Base-by-base conservation (phyloP, 805 yeast genomes). In the Starmerella vaccinii region DNA sequence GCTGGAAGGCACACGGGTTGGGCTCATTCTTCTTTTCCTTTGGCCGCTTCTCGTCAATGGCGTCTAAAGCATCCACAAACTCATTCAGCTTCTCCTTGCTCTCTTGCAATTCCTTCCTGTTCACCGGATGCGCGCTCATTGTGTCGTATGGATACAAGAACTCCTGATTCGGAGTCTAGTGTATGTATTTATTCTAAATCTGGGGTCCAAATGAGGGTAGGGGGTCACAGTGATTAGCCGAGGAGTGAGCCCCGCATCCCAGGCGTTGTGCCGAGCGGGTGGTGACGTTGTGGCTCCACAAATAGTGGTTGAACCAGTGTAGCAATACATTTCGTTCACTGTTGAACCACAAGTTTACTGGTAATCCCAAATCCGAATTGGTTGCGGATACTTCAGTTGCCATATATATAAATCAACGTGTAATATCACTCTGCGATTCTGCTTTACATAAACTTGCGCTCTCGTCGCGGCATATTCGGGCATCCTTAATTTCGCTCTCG, bases 181-280 rank as follows among this genome's bases (percentile, higher is more conserved):
- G 10, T 2, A 7, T 13, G 7, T 34, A 19, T 18, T 10, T 16
- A 15, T 34, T 15, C 13, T 22, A n/a, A 8, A 13, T 34, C 38
- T 34, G 38, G 38, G 38, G 38, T 34, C 12, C 15, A 8, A 22
- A 4, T 18, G 30, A 24, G 43, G 43, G 43, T n/a, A 23, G 8
- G 29, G 29, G 43, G 19, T 6, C 8, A 13, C 8, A 3, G 15
- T n/a, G 21, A 21, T 32, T 39, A 39, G 43, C 43, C 43, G 43
- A 39, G 43, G 43, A 39, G 29, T n/a, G 12, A 39, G 30, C 43
- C 43, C 43, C 43, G 43, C 43, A 39, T 19, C 26, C 16, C 18
- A 13, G 26, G 21, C 6, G 21, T 9, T 5, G 18, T 16, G 39
- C 42, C 21, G 44, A 47, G 33, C 33, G 42, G 2, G 18, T 10